These are phyloP conservation scores for Mortierella sp. DNA, from an alignment of 371 early-diverging fungal species.

Conservation along the genomic window DNA sequence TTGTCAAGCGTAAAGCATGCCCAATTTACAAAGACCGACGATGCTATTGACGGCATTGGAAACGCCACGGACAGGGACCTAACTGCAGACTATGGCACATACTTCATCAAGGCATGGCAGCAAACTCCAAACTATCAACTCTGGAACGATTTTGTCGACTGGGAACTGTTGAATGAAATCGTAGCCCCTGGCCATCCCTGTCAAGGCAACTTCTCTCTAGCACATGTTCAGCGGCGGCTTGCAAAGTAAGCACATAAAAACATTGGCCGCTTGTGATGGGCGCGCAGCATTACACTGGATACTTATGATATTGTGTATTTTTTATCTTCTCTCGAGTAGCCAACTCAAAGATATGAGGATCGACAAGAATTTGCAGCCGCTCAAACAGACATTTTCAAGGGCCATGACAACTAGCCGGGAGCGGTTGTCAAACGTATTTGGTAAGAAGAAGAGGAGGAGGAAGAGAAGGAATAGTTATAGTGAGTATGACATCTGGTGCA, in stretches of 20 bases:
- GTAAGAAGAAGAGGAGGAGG: conserved; percentile 8
- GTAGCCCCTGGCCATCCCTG: conserved; percentile 80
- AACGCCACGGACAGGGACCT: conserved; percentile 68
- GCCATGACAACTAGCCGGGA: conserved; percentile 70
- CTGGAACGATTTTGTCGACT: conserved; percentile 76
- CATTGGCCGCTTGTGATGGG: too few species aligned
- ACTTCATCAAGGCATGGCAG: conserved; percentile 78
- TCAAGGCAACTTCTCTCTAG: conserved; percentile 71
- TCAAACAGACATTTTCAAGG: conserved; percentile 70
- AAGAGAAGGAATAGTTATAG: neutral
- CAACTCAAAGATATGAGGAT: conserved; percentile 70
- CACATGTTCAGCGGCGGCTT: conserved; percentile 69
- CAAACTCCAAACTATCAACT: conserved; percentile 74
- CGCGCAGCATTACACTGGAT: too few species aligned
- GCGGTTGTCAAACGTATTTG: conserved; percentile 58
- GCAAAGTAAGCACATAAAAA: conserved; percentile 74
- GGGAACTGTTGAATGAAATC: conserved; percentile 71
- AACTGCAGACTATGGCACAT: conserved; percentile 71
- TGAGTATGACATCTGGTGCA: neutral
- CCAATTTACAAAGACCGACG: conserved; percentile 58
- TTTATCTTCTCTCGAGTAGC: conserved; percentile 24
- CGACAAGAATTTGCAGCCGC: conserved; percentile 68
- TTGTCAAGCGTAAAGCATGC: conserved; percentile 77
- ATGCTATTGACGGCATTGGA: conserved; percentile 46
- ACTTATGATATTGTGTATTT: too few species aligned